These are phyloP conservation scores for Chimonanthus salicifolius DNA, from an alignment of 164 flowering plant genomes.

Conservation along the genomic window DNA sequence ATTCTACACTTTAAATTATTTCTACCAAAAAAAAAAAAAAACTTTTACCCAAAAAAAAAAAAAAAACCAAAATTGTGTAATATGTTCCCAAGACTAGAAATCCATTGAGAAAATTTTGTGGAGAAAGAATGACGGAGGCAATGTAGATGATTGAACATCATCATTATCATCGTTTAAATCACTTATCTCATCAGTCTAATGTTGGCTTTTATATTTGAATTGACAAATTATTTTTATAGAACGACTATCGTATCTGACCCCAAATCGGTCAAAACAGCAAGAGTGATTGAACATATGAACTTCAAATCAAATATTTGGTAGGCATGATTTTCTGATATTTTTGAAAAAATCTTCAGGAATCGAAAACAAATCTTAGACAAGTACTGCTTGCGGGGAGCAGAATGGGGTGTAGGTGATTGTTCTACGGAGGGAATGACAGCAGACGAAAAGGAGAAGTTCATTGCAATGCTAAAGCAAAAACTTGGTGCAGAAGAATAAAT, in stretches of 20 bases:
- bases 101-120: no score
- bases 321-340: neutral
- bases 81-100: no score
- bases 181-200: no score
- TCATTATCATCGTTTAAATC: no score
- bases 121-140: no score
- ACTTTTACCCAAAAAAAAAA: no score
- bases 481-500: neutral
- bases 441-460: conserved; percentile 59
- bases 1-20: no score
- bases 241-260: neutral
- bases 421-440: conserved; percentile 68
- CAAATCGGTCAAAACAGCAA: neutral
- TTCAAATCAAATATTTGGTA: neutral
- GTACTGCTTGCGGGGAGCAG: conserved; percentile 79
- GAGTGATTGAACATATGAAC: neutral
- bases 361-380: conserved; percentile 50
- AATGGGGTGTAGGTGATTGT: conserved; percentile 94
- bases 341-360: conserved; percentile 42
- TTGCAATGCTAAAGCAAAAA: conserved; percentile 28
- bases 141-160: neutral
- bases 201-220: no score
- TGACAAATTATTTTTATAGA: no score
- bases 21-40: no score
- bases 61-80: no score